Evolutionary conservation across 2,329 filamentous ascomycete species (phyloP), one percentile per base, ranked within the genome.

Genomic region (Chrysosporium queenslandicum): DNA sequence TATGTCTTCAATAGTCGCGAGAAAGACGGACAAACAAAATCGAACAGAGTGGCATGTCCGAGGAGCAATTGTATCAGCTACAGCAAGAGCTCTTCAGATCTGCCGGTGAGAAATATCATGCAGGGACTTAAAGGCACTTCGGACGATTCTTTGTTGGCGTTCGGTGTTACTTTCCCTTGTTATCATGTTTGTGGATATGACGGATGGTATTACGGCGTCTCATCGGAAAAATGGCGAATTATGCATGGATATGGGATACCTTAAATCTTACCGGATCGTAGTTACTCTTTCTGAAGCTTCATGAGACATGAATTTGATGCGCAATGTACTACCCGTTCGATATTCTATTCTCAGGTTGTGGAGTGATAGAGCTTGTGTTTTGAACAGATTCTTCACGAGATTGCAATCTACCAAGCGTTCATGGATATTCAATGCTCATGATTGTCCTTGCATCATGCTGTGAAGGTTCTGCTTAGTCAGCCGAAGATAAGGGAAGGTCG

Each of bases 11-110:
- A 55, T 64, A 95, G 88, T 87, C 86, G 27, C 86, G 91, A 45
- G 92, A 98, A 72, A 94, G 94, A 77, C 95, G 96, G 71, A 86
- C 90, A 58, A 94, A 90, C 70, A 97, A 97, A 73, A 89, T 97
- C 64, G 91, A 95, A 63, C 86, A 92, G 66, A 95, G 89, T 66
- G 91, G 91, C 50, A 78, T 97, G 73, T 86, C 86, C 0, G 83
- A 94, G 66, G 92, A 96, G 61, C 86, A 98, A 68, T 77, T 98
- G 46, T 81, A 92, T 53, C 79, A 84, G 46, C 81, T 95, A 63
- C 92, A 98, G 67, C 85, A 92, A 68, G 89, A 94, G 68, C 80
- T 96, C 60, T 97, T 98, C 70, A 83, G 86, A 40, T 83, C 82
- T 54, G 90, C 89, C 1, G 83, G 81, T 1, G 81, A 82, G 58